Conservation (phyloP, 2,329 filamentous ascomycete genomes). For the Arthrobotrys sinensis region DNA sequence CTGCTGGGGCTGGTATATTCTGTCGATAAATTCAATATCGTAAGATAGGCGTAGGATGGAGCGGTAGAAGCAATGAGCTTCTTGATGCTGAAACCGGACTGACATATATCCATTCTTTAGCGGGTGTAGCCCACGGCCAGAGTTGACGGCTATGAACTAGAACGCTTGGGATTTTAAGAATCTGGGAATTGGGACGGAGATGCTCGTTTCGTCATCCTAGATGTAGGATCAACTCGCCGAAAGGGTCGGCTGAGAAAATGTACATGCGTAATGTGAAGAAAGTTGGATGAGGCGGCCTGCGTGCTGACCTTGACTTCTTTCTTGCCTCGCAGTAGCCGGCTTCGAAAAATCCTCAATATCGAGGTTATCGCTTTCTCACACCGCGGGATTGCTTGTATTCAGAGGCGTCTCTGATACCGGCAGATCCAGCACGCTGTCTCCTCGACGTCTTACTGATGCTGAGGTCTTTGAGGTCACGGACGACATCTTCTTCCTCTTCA, state of each 20-base stretch:
- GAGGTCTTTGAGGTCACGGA: not conserved
- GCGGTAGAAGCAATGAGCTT: not conserved
- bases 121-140: not conserved
- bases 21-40: not conserved
- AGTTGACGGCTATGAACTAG: not conserved
- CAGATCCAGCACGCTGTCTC: not conserved
- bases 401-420: slow-evolving; percentile 14
- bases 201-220: not conserved
- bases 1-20: too few species aligned
- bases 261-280: not conserved
- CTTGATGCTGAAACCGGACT: not conserved
- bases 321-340: not conserved
- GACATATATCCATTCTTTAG: not conserved
- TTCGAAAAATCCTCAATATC: not conserved
- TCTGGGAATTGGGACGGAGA: not conserved
- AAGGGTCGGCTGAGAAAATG: slow-evolving; percentile 4
- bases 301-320: not conserved
- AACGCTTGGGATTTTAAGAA: not conserved
- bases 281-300: not conserved
- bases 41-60: too few species aligned
- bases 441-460: not conserved
- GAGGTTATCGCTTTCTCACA: slow-evolving; percentile 6
- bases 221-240: not conserved
- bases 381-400: slow-evolving; percentile 35
- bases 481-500: slow-evolving; percentile 8